phyloP scores from a whole-genome alignment of 2,329 filamentous ascomycete genomes.

The Alternaria ventricosa region DNA sequence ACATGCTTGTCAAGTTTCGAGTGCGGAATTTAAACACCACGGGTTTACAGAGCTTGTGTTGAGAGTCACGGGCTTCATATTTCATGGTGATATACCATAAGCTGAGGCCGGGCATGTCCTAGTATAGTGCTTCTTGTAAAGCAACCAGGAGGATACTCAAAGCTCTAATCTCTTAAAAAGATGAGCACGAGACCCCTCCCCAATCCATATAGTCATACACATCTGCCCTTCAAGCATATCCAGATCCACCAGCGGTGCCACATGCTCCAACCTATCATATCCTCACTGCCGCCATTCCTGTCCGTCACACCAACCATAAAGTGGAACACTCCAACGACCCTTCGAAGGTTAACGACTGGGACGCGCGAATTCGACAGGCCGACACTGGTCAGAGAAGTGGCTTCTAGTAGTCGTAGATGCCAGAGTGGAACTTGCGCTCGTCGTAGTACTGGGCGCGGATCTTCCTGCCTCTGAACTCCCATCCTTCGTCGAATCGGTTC shows the following conservation, averaged over 20 bases:
- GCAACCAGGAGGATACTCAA: neutral
- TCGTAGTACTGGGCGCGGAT: constrained; percentile 87
- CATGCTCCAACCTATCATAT: neutral
- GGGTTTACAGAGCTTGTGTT: neutral
- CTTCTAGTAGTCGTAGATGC: constrained; percentile 37
- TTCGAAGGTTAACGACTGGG: neutral
- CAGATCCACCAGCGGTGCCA: neutral
- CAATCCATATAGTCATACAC: neutral
- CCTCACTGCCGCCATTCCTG: neutral
- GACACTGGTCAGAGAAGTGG: neutral
- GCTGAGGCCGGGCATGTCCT: neutral
- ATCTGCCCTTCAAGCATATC: neutral
- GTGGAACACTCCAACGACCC: neutral
- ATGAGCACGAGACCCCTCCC: neutral
- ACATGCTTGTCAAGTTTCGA: neutral
- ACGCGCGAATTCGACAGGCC: neutral
- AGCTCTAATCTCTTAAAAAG: neutral
- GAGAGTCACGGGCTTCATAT: neutral
- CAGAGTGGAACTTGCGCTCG: constrained; percentile 76
- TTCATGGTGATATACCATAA: neutral
- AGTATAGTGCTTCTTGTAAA: neutral
- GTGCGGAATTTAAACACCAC: neutral
- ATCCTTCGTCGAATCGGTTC: constrained; percentile 86
- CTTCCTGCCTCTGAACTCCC: constrained; percentile 88
- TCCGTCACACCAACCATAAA: neutral